Evolutionary conservation across 2,329 filamentous ascomycete species (phyloP).

Genomic region (Raffaelea arxii): DNA sequence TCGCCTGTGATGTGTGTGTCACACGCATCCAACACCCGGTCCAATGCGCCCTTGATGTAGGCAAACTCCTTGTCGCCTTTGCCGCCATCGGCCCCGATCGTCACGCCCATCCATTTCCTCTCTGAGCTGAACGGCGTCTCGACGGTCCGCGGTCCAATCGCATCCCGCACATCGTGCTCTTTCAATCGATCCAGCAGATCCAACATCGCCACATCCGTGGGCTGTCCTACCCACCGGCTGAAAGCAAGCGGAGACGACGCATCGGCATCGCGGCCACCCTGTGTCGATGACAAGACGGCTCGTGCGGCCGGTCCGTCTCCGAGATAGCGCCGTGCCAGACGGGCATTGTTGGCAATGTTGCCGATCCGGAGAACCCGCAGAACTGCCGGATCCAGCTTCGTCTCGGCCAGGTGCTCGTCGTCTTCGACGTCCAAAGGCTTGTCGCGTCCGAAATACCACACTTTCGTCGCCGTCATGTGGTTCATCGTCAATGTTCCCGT

Average conservation of each 20-base stretch:
- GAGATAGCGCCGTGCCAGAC: conserved; percentile 64
- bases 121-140: conserved; percentile 96
- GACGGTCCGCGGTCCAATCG: conserved; percentile 68
- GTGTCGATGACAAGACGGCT: conserved; percentile 77
- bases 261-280: too few relatives aligned
- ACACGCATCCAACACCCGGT: conserved; percentile 75
- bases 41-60: conserved; percentile 92
- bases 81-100: conserved; percentile 53
- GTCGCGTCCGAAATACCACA: conserved; percentile 81
- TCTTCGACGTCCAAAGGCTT: conserved; percentile 42
- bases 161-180: conserved; percentile 83
- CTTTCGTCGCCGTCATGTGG: conserved; percentile 93
- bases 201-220: conserved; percentile 93
- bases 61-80: conserved; percentile 64
- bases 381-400: conserved; percentile 60
- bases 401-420: conserved; percentile 43
- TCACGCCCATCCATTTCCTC: conserved; percentile 98
- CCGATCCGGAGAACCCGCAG: conserved; percentile 79
- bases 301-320: conserved; percentile 62
- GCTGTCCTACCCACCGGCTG: conserved; percentile 92
- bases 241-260: conserved; percentile 52
- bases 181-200: conserved; percentile 85
- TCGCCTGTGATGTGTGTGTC: conserved; percentile 84
- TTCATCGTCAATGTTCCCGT: conserved; percentile 91
- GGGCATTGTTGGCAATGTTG: conserved; percentile 92